Conservation (phyloP, 1,284 basidiomycete genomes). For the Naganishia albida region DNA sequence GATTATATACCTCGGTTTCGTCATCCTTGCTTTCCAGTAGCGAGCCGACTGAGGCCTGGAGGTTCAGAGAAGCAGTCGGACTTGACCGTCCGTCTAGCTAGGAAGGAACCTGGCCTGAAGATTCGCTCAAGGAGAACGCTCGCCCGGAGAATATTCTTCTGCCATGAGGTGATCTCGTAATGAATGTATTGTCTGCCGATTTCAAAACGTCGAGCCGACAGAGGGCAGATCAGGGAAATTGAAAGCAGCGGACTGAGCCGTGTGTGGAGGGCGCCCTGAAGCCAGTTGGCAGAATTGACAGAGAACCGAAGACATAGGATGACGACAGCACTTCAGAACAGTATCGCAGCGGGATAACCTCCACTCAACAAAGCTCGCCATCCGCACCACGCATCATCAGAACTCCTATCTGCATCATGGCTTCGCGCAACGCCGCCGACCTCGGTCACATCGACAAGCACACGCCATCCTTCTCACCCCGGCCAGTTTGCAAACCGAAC, state of each 20-base stretch:
- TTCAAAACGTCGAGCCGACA: slow-evolving; percentile 11
- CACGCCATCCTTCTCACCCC: not conserved
- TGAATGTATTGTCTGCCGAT: not conserved
- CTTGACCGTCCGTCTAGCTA: no score
- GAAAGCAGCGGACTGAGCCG: no score
- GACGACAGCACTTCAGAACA: not conserved
- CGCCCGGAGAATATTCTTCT: no score
- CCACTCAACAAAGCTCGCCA: slow-evolving; percentile 1
- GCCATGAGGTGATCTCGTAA: no score
- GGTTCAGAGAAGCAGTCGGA: no score
- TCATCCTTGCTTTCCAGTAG: no score
- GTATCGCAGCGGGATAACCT: not conserved
- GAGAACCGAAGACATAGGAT: not conserved
- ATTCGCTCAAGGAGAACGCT: no score
- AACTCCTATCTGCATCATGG: not conserved
- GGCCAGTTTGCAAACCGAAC: not conserved
- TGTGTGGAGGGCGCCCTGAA: no score
- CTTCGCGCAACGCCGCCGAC: not conserved
- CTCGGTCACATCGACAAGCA: not conserved
- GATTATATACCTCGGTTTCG: no score
- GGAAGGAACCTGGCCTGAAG: no score
- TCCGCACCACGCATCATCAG: not conserved
- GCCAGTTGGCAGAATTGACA: no score
- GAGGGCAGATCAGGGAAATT: not conserved
- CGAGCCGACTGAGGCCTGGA: no score